Base-by-base conservation (phyloP, 768 basidiomycete species). In the Suillus sp. region DNA sequence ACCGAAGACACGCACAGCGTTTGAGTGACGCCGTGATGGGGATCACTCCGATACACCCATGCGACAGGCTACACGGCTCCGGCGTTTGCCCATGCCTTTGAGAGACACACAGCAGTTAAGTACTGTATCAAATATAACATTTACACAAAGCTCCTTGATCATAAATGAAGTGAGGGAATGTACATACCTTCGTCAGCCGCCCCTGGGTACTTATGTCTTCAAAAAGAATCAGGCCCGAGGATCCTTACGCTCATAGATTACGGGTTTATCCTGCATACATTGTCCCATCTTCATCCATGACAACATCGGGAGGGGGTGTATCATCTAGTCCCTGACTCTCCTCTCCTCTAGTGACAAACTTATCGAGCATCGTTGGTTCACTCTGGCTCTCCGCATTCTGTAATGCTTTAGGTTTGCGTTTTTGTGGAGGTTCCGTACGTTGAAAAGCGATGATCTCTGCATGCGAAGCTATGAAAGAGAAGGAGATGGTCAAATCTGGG, bases 371-470 rank as follows among this genome's bases (percentile, higher is more conserved):
- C 6, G 84, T 83, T 37, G 78, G 69, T 40, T 72, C 77, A 61
- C 70, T 68, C 45, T 60, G 66, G 16, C 34, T 63, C 7, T 59
- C 68, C 62, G 68, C 65, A 51, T 68, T 61, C 37, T 63, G 38
- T 11, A 61, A 65, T 8, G 72, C 71, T 70, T 79, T 79, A 50
- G 77, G 75, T 63, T 79, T 82, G 53, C 81, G 81, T 64, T 80
- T 84, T 27, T 75, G 74, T 4, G 78, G 75, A 7, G 80, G 71
- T 38, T 83, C 84, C 13, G 78, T 64, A 35, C 76, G 73, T 47
- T 80, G 77, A 79, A 81, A 86, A 56, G 82, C 83, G 40, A 90
- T 81, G 60, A 88, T 81, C 72, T 90, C 88, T 90, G 64, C 2
- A 59, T 40, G 32, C 45, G 11, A 34, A 54, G 7, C 34, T 20